These are phyloP conservation scores for Quercus variabilis DNA, from an alignment of 306 rosid genomes.

Conservation along the genomic window DNA sequence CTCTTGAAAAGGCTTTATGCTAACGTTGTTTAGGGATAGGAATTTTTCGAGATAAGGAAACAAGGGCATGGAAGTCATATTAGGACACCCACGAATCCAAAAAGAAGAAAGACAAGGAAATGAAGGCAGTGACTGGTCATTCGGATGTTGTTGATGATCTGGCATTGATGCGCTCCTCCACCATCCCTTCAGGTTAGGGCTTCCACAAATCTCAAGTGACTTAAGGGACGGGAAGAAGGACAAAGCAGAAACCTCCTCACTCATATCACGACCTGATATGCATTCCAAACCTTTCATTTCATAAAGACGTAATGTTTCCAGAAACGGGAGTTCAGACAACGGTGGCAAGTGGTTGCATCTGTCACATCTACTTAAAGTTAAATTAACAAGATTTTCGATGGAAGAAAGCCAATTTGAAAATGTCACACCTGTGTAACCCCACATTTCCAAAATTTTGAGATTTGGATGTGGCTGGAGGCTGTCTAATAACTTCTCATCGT, in stretches of 20 bases:
- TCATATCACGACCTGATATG: too few species aligned
- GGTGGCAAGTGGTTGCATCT: background rate
- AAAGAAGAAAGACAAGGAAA: slow-evolving; percentile 1
- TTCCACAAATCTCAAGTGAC: background rate
- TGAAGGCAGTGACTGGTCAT: too few species aligned
- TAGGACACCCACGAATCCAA: background rate
- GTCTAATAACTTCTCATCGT: slow-evolving; percentile 21
- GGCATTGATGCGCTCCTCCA: background rate
- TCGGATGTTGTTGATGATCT: background rate
- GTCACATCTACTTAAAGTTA: too few species aligned
- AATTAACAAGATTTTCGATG: too few species aligned
- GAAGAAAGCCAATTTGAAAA: too few species aligned
- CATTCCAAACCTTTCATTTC: too few species aligned
- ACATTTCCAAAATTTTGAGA: too few species aligned
- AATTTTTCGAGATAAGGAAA: background rate
- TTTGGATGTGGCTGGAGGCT: background rate
- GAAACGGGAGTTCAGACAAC: background rate
- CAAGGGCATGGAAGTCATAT: slow-evolving; percentile 13
- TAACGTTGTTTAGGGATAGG: background rate
- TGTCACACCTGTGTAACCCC: too few species aligned
- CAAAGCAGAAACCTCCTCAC: too few species aligned
- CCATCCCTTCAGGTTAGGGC: slow-evolving; percentile 19
- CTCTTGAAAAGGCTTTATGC: background rate
- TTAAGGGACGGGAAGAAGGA: background rate
- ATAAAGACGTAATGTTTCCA: background rate